A percentile compares a stretch with the other conserved stretches of the same genome.
These are phyloP conservation scores for Fusarium veterinarium DNA, from an alignment of 2,329 filamentous ascomycete genomes.

Conservation along the genomic window DNA sequence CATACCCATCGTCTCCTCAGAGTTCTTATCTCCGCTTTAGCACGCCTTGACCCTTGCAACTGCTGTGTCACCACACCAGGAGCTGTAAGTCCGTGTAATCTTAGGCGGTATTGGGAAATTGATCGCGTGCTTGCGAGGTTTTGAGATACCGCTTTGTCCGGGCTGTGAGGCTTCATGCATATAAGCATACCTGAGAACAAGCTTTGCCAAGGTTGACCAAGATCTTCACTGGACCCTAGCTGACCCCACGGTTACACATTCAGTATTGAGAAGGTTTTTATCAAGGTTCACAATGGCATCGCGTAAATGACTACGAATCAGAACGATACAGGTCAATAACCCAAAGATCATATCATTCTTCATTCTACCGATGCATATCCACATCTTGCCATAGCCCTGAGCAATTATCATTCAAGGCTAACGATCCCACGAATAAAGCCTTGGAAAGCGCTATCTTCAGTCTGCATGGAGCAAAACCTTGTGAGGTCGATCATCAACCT, in stretches of 20 bases:
- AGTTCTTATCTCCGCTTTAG: not conserved
- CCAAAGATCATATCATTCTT: not conserved
- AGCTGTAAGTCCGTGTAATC: not conserved
- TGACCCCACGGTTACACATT: not conserved
- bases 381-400: not conserved
- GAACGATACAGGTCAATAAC: not conserved
- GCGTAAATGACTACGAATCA: not conserved
- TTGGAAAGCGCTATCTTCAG: not conserved
- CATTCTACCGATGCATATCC: not conserved
- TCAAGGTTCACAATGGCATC: no score
- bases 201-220: not conserved
- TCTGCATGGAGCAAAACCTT: slow-evolving; percentile 17
- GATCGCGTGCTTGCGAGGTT: not conserved
- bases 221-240: not conserved
- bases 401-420: not conserved
- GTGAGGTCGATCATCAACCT: slow-evolving; percentile 19
- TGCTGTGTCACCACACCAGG: not conserved
- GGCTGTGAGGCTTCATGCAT: not conserved
- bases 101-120: not conserved
- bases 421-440: not conserved
- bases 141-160: not conserved
- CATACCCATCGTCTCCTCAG: not conserved
- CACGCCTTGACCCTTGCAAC: not conserved
- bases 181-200: not conserved
- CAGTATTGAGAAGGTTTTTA: not conserved